phyloP scores from a whole-genome alignment of 192 early-diverging fungal species.

The Coemansia sp. region DNA sequence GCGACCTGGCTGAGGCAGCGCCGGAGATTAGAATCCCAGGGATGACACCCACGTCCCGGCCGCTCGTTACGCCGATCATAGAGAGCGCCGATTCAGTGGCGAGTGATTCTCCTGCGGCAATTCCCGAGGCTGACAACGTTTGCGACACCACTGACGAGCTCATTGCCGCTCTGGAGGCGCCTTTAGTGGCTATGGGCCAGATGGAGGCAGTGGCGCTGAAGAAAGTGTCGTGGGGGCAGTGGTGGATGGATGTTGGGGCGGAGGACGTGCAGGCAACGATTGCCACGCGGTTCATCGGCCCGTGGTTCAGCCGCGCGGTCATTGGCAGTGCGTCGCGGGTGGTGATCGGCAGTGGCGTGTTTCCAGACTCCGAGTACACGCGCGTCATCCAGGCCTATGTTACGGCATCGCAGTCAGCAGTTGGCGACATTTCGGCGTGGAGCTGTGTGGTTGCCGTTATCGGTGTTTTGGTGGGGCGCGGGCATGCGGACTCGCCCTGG shows the following conservation, averaged over 20 bases:
- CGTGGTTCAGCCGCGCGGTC: conserved; percentile 34
- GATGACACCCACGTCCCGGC: not conserved
- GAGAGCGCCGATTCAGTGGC: not conserved
- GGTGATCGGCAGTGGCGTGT: not conserved
- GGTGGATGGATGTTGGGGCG: conserved; percentile 17
- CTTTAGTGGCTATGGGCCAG: conserved; percentile 19
- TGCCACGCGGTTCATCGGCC: conserved; percentile 12
- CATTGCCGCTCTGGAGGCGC: conserved; percentile 17
- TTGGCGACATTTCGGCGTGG: not conserved
- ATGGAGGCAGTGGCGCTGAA: not conserved
- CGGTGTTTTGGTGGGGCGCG: not conserved
- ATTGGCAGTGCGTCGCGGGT: conserved; percentile 7
- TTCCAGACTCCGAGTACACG: not conserved
- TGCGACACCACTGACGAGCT: not conserved
- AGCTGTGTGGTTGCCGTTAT: not conserved
- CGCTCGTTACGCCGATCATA: not conserved
- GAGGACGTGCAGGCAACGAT: not conserved
- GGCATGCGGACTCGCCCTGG: not conserved
- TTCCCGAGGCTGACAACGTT: not conserved
- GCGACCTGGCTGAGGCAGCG: not conserved
- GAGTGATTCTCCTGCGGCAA: not conserved
- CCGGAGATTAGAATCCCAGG: conserved; percentile 1
- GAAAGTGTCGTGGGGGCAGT: conserved; percentile 7
- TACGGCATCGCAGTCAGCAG: not conserved
- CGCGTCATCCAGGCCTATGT: conserved; percentile 5